Base-by-base conservation (phyloP, 108 stramenopile genomes). In the Fragilariopsis cylindrus region DNA sequence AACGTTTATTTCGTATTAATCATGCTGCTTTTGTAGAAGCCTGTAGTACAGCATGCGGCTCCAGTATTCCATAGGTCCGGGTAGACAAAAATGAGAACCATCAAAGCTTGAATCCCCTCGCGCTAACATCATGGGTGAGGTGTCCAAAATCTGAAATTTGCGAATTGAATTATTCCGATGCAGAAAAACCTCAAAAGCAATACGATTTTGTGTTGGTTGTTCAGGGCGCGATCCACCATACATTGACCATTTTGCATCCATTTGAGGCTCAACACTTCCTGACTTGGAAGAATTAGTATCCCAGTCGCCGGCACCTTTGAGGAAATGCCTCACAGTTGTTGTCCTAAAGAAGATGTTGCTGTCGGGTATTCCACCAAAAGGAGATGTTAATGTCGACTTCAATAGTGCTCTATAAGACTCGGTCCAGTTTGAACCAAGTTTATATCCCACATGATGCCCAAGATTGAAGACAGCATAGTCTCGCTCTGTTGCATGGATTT, bases 41-140 rank as follows among this genome's bases (percentile, higher is more conserved):
- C 72, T 16, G 12, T 63, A 4, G 60, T 73, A 73, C 30, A 73
- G 0, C 72, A 73, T 73, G 30, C 60, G 72, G 46, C 72, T 73
- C 72, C 72, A 73, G 21, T 40, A 73, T 48, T 73, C 60, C 16
- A 40, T 30, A n/a, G 72, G 72, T 18, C 72, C 72, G 19, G 72
- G 72, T 16, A 73, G 57, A 63, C 72, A 73, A 73, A 73, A 73
- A 60, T 73, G 72, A n/a, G 30, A 62, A 7, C 72, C 72, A 42
- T 73, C 72, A 64, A 73, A 73, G 60, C 30, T 73, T n/a, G 72
- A 16, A 73, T 73, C 72, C 7, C 42, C 72, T 9, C 72, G 46
- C 13, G 72, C 72, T 40, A 73, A 64, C 72, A 73, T 73, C 60
- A 73, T 63, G 15, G 72, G 72, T 7, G 72, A 60, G 7, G 46